Conservation (phyloP, 345 rosid species). For the Eucalyptus shirleyi region DNA sequence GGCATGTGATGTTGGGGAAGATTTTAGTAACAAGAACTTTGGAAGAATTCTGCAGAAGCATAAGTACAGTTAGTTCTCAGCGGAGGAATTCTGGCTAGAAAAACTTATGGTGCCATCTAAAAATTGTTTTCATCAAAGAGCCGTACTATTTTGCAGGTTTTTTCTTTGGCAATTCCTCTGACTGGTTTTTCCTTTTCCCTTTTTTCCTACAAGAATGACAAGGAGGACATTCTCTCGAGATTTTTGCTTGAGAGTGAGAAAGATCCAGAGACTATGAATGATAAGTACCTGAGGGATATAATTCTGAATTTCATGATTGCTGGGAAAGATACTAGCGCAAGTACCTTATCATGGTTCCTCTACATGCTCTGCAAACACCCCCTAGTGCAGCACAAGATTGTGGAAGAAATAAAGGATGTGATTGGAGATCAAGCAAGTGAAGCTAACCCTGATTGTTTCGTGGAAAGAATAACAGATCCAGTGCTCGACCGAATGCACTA, state of each 20-base stretch:
- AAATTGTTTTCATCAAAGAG: neutral
- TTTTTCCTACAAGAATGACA: constrained; percentile 21
- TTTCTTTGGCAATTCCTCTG: neutral
- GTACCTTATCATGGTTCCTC: constrained; percentile 59
- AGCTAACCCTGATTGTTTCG: constrained; percentile 16
- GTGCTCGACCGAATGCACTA: constrained; percentile 58
- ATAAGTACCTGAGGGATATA: constrained; percentile 59
- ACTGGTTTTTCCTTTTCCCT: neutral
- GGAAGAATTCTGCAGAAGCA: too few species aligned
- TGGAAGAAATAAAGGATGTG: constrained; percentile 35
- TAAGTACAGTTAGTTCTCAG: too few species aligned
- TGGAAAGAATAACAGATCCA: constrained; percentile 20
- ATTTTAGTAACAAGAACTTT: too few species aligned
- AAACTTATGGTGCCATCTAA: too few species aligned
- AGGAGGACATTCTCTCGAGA: constrained; percentile 51
- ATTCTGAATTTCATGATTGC: constrained; percentile 58
- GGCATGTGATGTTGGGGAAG: too few species aligned
- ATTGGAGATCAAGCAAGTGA: constrained; percentile 1
- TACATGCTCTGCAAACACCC: constrained; percentile 71
- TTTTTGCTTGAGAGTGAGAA: constrained; percentile 28
- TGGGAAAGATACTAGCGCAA: constrained; percentile 60
- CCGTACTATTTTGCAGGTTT: neutral
- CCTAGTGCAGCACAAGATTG: constrained; percentile 47
- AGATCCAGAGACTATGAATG: constrained; percentile 48
- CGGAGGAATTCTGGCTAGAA: too few species aligned